Percentiles rank a stretch among this genome's conserved stretches.
Conservation (phyloP, 2,329 filamentous ascomycete genomes). For the Macrophomina tecta region DNA sequence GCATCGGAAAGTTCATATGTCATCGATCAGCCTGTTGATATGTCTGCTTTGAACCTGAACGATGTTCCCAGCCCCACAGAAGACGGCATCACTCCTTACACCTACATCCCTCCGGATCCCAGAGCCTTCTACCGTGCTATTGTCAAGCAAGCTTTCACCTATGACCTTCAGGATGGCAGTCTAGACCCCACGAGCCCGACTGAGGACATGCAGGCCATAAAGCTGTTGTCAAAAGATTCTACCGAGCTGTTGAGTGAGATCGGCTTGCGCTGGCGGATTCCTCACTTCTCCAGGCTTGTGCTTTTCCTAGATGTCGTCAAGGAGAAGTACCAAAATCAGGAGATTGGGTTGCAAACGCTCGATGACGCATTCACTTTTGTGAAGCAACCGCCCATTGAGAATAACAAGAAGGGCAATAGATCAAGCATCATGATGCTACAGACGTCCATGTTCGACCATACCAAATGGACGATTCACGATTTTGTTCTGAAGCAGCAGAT, state of each 20-base stretch:
- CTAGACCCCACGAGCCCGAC: slow-evolving; percentile 56
- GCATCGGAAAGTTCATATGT: slow-evolving; percentile 57
- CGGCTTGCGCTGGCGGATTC: slow-evolving; percentile 86
- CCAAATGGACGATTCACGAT: slow-evolving; percentile 58
- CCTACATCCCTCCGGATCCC: slow-evolving; percentile 86
- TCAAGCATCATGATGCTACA: slow-evolving; percentile 51
- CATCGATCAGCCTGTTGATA: slow-evolving; percentile 71
- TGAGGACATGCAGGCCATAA: slow-evolving; percentile 56
- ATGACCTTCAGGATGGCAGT: slow-evolving; percentile 64
- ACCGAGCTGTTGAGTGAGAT: slow-evolving; percentile 85
- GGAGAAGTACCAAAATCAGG: slow-evolving; percentile 83
- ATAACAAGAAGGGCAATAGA: slow-evolving; percentile 63
- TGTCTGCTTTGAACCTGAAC: slow-evolving; percentile 69
- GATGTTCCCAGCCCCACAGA: slow-evolving; percentile 41
- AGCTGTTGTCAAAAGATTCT: slow-evolving; percentile 74
- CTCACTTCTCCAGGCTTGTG: slow-evolving; percentile 78
- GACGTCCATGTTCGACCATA: slow-evolving; percentile 54
- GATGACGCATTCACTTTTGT: slow-evolving; percentile 83
- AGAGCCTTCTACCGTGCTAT: slow-evolving; percentile 84
- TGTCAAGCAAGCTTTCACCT: slow-evolving; percentile 73
- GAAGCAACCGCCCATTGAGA: slow-evolving; percentile 72
- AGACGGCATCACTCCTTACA: slow-evolving; percentile 70
- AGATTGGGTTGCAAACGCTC: slow-evolving; percentile 79
- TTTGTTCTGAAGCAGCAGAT: slow-evolving; percentile 71
- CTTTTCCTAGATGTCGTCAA: slow-evolving; percentile 83